A percentile compares a stretch with the other conserved stretches of the same genome.
phyloP scores from a whole-genome alignment of 1,284 basidiomycete genomes.

The Leccinum cinnamomeum region DNA sequence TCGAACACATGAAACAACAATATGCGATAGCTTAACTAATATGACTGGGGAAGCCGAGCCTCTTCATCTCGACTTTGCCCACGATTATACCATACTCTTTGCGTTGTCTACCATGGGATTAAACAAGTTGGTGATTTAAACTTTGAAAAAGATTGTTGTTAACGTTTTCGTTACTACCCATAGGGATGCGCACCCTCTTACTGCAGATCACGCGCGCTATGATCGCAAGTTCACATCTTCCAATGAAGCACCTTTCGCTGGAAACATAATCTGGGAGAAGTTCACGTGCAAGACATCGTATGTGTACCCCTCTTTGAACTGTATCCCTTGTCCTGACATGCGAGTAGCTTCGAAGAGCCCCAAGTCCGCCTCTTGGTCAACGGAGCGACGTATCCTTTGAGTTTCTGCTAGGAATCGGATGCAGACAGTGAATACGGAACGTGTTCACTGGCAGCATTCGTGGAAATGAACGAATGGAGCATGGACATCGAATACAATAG shows the following conservation, averaged over 20 bases:
- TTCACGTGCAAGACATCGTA: constrained; percentile 42
- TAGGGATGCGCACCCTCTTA: constrained; percentile 38
- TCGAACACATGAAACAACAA: not conserved
- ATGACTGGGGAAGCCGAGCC: constrained; percentile 33
- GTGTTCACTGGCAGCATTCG: constrained; percentile 42
- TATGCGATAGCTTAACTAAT: constrained; percentile 38
- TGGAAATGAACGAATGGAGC: constrained; percentile 33
- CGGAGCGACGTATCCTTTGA: constrained; percentile 41
- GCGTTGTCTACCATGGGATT: constrained; percentile 45
- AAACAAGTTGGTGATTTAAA: constrained; percentile 34
- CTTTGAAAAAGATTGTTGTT: not conserved
- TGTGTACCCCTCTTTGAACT: constrained; percentile 1
- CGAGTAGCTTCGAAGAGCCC: constrained; percentile 24
- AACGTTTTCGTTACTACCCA: not conserved
- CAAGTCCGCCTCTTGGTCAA: constrained; percentile 49
- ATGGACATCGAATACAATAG: not conserved
- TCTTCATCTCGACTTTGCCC: constrained; percentile 46
- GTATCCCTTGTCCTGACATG: not conserved
- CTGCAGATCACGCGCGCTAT: constrained; percentile 27
- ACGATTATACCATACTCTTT: constrained; percentile 48
- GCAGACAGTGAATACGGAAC: constrained; percentile 39
- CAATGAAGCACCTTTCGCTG: constrained; percentile 44
- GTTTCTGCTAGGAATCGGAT: constrained; percentile 31
- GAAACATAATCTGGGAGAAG: constrained; percentile 49
- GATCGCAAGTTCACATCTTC: constrained; percentile 43